A percentile compares a stretch with the other conserved stretches of the same genome.
Conservation (phyloP, 345 rosid species). For the Luvunga scandens region DNA sequence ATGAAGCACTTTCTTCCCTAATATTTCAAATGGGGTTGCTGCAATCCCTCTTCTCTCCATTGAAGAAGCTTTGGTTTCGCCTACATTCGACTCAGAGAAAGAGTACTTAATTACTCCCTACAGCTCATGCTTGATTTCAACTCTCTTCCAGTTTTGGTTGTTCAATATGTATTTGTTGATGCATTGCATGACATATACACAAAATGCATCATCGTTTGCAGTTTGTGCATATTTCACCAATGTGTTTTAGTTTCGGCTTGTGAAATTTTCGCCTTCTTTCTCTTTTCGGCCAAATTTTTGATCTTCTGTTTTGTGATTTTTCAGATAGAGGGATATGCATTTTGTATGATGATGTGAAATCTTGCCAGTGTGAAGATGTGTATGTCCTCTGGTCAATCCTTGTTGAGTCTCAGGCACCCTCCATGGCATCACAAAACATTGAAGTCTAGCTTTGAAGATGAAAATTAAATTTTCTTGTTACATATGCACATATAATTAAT, state of each 20-base stretch:
- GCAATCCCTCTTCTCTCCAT: conserved; percentile 31
- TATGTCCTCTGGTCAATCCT: conserved; percentile 88
- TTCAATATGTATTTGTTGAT: no score
- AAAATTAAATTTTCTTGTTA: background rate
- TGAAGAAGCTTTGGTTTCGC: conserved; percentile 43
- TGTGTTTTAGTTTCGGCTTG: no score
- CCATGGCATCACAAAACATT: conserved; percentile 44
- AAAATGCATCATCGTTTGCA: background rate
- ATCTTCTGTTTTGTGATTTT: background rate
- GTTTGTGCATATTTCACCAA: background rate
- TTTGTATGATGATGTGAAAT: conserved; percentile 84
- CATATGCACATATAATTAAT: background rate
- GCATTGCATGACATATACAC: no score
- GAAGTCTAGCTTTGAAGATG: conserved; percentile 16
- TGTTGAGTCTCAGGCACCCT: conserved; percentile 63
- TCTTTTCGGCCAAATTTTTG: background rate
- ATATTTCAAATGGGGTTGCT: conserved; percentile 36
- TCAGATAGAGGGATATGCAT: conserved; percentile 86
- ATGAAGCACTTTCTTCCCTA: conserved; percentile 7
- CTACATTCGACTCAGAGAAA: conserved; percentile 25
- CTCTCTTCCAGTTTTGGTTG: no score
- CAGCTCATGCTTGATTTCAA: no score
- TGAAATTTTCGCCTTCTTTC: background rate
- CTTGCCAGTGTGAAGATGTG: conserved; percentile 86
- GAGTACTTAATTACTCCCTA: conserved; percentile 7